Evolutionary conservation across 345 rosid genomes (phyloP), one percentile per base, ranked within the genome.

Genomic region (Trapa bicornis): DNA sequence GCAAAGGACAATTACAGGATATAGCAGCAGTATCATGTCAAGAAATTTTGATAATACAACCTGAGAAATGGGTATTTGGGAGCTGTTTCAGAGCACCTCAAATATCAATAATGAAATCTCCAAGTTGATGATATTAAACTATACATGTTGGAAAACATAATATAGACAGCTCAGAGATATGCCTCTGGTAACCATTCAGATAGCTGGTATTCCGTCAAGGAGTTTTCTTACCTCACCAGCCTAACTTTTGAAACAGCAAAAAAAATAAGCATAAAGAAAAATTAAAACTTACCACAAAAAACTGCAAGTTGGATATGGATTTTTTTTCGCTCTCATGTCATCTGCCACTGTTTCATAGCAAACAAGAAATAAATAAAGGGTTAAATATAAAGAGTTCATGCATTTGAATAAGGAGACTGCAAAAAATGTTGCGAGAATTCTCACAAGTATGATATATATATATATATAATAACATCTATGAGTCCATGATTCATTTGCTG

Each of bases 291-390:
- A 65, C 67, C 47, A 3, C 37, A 10, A 43, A 6, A 32, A 10
- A 43, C 37, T 33, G 52, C 47, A 42, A 41, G 67, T 14, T 43
- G 36, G 53, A 42, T 13, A 15, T 11, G n/a, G 35, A 64, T 39
- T 41, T 64, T 32, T 22, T 47, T 12, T 22, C 13, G 37, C 39
- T 43, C 16, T 65, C 50, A 65, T 52, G 45, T 43, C 67, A 65
- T 65, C 52, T 84, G 88, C 91, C 91, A 86, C 91, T 86, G 91
- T 80, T 80, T 65, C 80, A 74, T 68, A 52, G 78, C 11, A 62
- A 78, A 61, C 74, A 71, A 48, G 29, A 71, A 64, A 0, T 70
- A 41, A 41, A 41, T 41, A 41, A 41, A 22, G 29, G 37, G 54
- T 16, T 38, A 35, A 35, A 58, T 0, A 11, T n/a, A 5, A 58